phyloP scores from a whole-genome alignment of 495 filamentous ascomycete genomes.

The Neurospora pannonica region DNA sequence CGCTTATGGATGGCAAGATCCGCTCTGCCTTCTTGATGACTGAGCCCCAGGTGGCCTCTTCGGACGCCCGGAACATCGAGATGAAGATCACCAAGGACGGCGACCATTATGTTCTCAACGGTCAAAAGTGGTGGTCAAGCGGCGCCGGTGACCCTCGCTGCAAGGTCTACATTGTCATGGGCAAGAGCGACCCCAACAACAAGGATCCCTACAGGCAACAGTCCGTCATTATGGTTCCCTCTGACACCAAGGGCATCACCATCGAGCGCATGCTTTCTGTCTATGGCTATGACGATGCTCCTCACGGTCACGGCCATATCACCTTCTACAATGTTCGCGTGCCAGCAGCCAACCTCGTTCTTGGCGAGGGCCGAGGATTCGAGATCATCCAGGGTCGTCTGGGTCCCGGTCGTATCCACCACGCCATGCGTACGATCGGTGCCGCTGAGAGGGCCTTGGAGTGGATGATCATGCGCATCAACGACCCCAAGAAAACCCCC shows the following conservation, averaged over 20 bases:
- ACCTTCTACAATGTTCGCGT: conserved; percentile 79
- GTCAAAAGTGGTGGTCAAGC: conserved; percentile 95
- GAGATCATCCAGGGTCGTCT: conserved; percentile 93
- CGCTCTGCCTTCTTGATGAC: conserved; percentile 92
- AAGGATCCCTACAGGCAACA: conserved; percentile 74
- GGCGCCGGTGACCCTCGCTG: conserved; percentile 87
- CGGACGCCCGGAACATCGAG: conserved; percentile 82
- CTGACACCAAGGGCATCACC: conserved; percentile 64
- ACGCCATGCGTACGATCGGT: conserved; percentile 86
- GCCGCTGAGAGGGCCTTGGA: conserved; percentile 76
- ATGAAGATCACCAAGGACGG: conserved; percentile 72
- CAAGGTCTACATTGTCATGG: conserved; percentile 86
- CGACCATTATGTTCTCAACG: conserved; percentile 76
- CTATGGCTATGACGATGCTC: conserved; percentile 91
- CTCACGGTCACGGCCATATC: conserved; percentile 87
- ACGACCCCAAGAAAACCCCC: conserved; percentile 75
- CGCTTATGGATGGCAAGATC: conserved; percentile 76
- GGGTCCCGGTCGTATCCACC: conserved; percentile 87
- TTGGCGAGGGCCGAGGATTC: conserved; percentile 87
- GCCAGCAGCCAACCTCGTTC: conserved; percentile 65
- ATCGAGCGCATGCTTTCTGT: conserved; percentile 80
- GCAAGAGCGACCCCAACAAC: conserved; percentile 66
- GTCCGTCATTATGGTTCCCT: conserved; percentile 78
- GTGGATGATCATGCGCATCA: conserved; percentile 82
- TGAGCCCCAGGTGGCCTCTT: conserved; percentile 75